Conservation (phyloP, 2,329 filamentous ascomycete genomes). For the Calycina herbarum region DNA sequence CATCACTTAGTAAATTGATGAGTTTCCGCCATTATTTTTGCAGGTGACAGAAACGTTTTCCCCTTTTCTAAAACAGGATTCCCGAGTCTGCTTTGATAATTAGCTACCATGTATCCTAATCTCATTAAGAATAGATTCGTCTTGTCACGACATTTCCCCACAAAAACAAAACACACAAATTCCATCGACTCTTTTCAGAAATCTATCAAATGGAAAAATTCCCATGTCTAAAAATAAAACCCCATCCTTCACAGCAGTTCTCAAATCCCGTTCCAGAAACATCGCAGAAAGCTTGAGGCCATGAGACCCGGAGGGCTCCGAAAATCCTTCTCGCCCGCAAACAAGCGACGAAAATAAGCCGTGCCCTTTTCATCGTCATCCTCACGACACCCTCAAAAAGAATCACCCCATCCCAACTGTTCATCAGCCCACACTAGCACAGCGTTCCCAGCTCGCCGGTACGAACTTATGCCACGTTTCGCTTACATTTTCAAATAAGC, state of each 20-base stretch:
- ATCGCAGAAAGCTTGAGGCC: background rate
- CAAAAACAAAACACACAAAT: no score
- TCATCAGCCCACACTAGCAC: background rate
- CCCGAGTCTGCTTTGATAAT: no score
- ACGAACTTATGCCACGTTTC: background rate
- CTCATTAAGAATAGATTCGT: no score
- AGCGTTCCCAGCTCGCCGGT: background rate
- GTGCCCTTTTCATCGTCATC: background rate
- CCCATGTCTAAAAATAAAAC: background rate
- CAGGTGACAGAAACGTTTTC: no score
- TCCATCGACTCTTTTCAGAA: no score
- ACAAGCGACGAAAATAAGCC: background rate
- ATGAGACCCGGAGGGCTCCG: background rate
- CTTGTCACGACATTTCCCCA: no score
- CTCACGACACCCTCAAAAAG: background rate
- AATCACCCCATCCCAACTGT: conserved; percentile 5
- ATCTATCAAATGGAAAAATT: no score
- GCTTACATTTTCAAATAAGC: background rate
- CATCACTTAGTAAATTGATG: no score
- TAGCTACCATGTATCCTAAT: no score
- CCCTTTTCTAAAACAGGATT: no score
- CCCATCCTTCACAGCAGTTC: background rate
- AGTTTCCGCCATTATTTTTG: no score
- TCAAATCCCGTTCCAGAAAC: background rate
- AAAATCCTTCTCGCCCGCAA: background rate